These are phyloP conservation scores for Penicillium lagena DNA, from an alignment of 495 filamentous ascomycete species.

Conservation along the genomic window DNA sequence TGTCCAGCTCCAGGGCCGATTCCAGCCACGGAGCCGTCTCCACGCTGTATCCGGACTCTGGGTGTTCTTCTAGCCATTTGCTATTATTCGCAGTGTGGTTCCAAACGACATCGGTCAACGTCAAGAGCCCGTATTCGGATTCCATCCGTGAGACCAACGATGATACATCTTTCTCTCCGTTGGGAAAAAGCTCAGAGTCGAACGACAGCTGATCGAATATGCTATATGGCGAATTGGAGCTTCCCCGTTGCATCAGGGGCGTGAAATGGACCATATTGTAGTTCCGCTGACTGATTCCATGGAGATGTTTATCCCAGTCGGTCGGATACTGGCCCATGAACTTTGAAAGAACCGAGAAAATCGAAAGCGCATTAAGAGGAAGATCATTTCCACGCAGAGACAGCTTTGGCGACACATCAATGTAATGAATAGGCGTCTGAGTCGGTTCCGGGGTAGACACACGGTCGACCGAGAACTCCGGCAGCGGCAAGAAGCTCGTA, in stretches of 20 bases:
- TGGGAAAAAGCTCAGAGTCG: conserved; percentile 75
- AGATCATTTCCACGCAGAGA: conserved; percentile 60
- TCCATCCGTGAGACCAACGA: conserved; percentile 76
- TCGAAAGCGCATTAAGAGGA: conserved; percentile 78
- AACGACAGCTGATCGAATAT: conserved; percentile 87
- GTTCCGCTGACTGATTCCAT: conserved; percentile 77
- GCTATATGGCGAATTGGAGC: conserved; percentile 94
- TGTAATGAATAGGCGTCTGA: conserved; percentile 72
- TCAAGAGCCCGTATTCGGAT: conserved; percentile 74
- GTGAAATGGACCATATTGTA: conserved; percentile 99
- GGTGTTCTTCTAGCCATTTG: conserved; percentile 88
- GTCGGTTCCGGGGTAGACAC: conserved; percentile 48
- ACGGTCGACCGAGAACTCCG: conserved; percentile 59
- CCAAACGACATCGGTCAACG: conserved; percentile 94
- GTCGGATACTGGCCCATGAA: conserved; percentile 90
- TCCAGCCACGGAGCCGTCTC: conserved; percentile 91
- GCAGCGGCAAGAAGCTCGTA: conserved; percentile 83
- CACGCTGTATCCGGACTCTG: conserved; percentile 92
- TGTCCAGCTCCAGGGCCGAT: conserved; percentile 81
- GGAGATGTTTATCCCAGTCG: conserved; percentile 83
- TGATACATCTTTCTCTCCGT: conserved; percentile 78
- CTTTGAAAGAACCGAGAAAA: conserved; percentile 94
- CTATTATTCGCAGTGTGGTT: conserved; percentile 98
- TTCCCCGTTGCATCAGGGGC: conserved; percentile 80
- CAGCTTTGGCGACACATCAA: conserved; percentile 86